Evolutionary conservation across 1,284 basidiomycete species (phyloP).

Genomic region (Malassezia pachydermatis): DNA sequence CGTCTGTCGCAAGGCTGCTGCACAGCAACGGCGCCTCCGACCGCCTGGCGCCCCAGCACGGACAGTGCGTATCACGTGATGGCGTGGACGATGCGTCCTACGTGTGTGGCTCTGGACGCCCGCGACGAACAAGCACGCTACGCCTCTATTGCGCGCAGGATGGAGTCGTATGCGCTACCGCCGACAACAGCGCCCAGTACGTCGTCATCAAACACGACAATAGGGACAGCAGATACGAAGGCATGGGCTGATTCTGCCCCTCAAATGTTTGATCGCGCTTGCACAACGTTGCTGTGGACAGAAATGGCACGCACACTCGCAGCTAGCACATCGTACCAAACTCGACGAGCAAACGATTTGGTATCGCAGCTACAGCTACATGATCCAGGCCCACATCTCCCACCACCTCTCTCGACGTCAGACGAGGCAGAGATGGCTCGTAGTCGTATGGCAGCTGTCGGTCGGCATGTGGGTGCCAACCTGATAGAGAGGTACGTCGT

Average conservation of each 20-base stretch:
- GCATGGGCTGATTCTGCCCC: not conserved
- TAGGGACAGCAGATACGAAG: too few relatives aligned
- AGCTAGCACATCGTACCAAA: conserved; percentile 8
- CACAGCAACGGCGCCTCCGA: not conserved
- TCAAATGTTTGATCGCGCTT: conserved; percentile 2
- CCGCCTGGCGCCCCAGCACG: not conserved
- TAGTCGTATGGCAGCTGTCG: conserved; percentile 67
- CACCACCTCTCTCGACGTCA: conserved; percentile 4
- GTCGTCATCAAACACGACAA: not conserved
- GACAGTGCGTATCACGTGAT: too few relatives aligned
- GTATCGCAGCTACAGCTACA: conserved; percentile 9
- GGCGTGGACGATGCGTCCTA: too few relatives aligned
- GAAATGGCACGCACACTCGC: conserved; percentile 9
- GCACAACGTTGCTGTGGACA: conserved; percentile 1
- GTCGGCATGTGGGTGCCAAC: conserved; percentile 73
- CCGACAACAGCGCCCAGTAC: too few relatives aligned
- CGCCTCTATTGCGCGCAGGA: not conserved
- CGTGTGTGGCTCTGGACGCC: not conserved
- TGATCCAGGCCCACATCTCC: conserved; percentile 11
- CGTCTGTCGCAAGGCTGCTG: not conserved
- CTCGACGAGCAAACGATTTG: conserved; percentile 12
- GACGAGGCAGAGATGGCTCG: conserved; percentile 52
- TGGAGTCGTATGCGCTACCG: conserved; percentile 6
- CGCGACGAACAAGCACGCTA: not conserved
- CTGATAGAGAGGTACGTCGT: conserved; percentile 67